Percentiles rank a stretch among this genome's conserved stretches.
phyloP scores from a whole-genome alignment of 768 basidiomycete species.

The Termitomyces sp. region DNA sequence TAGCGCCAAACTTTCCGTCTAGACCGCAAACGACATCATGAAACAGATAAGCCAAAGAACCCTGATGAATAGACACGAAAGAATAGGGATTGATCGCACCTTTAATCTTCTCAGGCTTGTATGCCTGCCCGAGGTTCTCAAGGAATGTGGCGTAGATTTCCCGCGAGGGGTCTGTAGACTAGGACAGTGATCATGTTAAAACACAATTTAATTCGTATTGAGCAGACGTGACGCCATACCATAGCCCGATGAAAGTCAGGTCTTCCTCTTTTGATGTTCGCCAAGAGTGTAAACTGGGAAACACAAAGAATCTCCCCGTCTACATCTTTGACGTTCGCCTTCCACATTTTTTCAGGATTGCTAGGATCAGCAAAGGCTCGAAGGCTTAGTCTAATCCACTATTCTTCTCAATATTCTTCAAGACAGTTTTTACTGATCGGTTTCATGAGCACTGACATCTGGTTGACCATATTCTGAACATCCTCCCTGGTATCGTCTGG shows the following conservation, averaged over 20 bases:
- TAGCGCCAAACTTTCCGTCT: conserved; percentile 95
- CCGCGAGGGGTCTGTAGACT: conserved; percentile 68
- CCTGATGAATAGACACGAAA: background rate
- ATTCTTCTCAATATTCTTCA: conserved; percentile 4
- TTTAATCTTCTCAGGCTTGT: conserved; percentile 75
- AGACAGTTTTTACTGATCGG: background rate
- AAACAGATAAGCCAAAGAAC: background rate
- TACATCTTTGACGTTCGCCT: conserved; percentile 80
- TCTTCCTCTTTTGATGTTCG: conserved; percentile 85
- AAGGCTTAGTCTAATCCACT: conserved; percentile 53
- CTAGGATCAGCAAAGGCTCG: conserved; percentile 65
- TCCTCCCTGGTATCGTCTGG: conserved; percentile 82
- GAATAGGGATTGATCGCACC: conserved; percentile 44
- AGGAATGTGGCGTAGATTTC: conserved; percentile 72
- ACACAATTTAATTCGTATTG: background rate
- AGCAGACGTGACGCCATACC: conserved; percentile 41
- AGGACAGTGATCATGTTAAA: background rate
- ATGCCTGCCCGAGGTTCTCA: conserved; percentile 57
- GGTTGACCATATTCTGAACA: conserved; percentile 68
- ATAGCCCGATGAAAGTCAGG: conserved; percentile 93
- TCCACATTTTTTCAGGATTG: conserved; percentile 73
- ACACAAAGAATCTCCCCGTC: conserved; percentile 91
- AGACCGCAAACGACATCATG: conserved; percentile 1
- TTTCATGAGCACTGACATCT: conserved; percentile 55
- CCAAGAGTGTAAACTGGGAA: conserved; percentile 90